Conservation (phyloP, 1,284 basidiomycete species). For the Ustilago bromivora region DNA sequence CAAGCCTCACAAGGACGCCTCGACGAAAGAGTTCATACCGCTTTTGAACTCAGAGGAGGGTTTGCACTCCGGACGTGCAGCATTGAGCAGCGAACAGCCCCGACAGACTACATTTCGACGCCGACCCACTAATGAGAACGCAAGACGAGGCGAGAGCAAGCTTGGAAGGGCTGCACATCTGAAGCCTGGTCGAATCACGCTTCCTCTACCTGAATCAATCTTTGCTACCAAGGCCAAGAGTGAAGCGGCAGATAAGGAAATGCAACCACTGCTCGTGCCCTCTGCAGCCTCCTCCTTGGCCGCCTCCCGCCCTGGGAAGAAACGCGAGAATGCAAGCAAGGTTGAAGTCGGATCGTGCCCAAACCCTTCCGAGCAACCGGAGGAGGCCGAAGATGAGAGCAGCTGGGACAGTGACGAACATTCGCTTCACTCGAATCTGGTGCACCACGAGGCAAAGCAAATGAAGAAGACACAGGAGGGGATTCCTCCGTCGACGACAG, state of each 20-base stretch:
- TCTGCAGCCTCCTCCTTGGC: neutral
- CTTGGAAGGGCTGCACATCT: slow-evolving; percentile 25
- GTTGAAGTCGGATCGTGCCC: neutral
- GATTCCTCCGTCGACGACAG: neutral
- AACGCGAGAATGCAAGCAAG: neutral
- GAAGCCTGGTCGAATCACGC: slow-evolving; percentile 30
- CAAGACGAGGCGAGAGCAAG: slow-evolving; percentile 24
- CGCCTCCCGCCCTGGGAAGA: neutral
- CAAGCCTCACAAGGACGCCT: neutral
- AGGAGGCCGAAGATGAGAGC: neutral
- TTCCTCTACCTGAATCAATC: neutral
- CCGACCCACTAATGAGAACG: slow-evolving; percentile 13
- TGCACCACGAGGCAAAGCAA: slow-evolving; percentile 5
- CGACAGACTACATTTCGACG: neutral
- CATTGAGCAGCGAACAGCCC: neutral
- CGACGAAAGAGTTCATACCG: neutral
- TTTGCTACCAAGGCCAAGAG: neutral
- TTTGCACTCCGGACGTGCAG: neutral
- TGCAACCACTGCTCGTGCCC: neutral
- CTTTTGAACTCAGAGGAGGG: neutral
- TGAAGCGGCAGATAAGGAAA: neutral
- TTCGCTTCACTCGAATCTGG: slow-evolving; percentile 17
- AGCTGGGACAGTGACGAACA: slow-evolving; percentile 28
- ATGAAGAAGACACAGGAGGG: neutral
- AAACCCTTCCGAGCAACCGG: neutral